phyloP scores from a whole-genome alignment of 768 basidiomycete genomes.

The Termitomyces sp. region DNA sequence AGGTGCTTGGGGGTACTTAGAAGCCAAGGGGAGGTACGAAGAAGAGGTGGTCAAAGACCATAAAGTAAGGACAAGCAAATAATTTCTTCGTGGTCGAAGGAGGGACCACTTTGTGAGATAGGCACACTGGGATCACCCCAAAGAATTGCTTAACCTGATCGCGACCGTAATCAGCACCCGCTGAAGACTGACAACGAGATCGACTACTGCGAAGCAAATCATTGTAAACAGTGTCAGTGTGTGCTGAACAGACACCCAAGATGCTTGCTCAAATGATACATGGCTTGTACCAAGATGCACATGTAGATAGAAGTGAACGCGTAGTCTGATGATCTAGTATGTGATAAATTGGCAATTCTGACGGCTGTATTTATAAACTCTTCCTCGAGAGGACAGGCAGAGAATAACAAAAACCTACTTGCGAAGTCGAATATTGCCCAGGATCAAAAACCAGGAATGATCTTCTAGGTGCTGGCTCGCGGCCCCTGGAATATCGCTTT shows the following conservation, averaged over 20 bases:
- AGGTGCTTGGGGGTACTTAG: not conserved
- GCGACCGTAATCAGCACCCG: too few relatives aligned
- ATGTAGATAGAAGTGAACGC: not conserved
- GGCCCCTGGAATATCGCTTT: slow-evolving; percentile 1
- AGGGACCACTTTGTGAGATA: not conserved
- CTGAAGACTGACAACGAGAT: not conserved
- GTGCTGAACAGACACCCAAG: not conserved
- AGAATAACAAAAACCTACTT: not conserved
- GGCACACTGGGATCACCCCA: not conserved
- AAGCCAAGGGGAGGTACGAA: not conserved
- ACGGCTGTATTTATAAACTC: not conserved
- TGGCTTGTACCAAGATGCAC: not conserved
- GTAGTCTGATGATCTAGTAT: not conserved
- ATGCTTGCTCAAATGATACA: not conserved
- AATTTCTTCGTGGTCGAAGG: not conserved
- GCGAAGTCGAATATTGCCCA: not conserved
- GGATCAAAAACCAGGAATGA: too few relatives aligned
- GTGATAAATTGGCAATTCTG: not conserved
- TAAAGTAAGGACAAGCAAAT: not conserved
- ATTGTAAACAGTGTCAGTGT: not conserved
- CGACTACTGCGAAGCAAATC: not conserved
- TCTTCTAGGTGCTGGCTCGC: not conserved
- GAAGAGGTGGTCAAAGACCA: not conserved
- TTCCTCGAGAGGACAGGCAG: not conserved
- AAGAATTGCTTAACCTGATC: not conserved